These are phyloP conservation scores for Beauveria varroae DNA, from an alignment of 2,329 filamentous ascomycete genomes.

Conservation along the genomic window DNA sequence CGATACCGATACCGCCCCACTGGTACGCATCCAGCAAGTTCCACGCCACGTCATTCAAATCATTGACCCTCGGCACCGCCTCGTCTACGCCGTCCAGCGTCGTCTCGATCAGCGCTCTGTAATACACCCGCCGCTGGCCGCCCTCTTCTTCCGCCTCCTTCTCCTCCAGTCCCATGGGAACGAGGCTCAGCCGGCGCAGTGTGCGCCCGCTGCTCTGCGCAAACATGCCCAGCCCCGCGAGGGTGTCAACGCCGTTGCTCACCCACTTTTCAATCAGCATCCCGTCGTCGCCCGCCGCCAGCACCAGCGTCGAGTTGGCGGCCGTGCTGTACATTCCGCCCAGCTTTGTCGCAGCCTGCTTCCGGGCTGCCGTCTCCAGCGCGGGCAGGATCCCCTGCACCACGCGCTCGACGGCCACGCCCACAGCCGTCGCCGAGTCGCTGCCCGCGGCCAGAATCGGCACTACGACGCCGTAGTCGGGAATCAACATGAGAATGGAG, in stretches of 20 bases:
- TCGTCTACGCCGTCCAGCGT: background rate
- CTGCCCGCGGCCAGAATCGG: conserved; percentile 11
- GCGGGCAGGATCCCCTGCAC: conserved; percentile 11
- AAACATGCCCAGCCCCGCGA: conserved; percentile 10
- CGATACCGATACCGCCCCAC: conserved; percentile 14
- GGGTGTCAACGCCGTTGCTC: conserved; percentile 8
- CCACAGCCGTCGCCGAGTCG: conserved; percentile 1
- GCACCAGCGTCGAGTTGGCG: background rate
- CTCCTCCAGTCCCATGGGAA: background rate
- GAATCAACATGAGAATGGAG: conserved; percentile 21
- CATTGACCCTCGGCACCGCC: background rate
- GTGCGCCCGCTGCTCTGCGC: conserved; percentile 4
- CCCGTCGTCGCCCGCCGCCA: background rate
- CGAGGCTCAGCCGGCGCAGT: background rate
- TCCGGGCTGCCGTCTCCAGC: conserved; percentile 4
- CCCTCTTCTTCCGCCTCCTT: background rate
- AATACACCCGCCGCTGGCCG: background rate
- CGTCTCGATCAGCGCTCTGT: background rate
- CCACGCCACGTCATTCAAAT: conserved; percentile 11
- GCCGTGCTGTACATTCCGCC: background rate
- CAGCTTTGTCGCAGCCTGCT: background rate
- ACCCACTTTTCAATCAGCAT: conserved; percentile 9
- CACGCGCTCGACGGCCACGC: conserved; percentile 1
- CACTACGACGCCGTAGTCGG: conserved; percentile 25
- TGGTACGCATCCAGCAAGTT: conserved; percentile 11